Evolutionary conservation across 352 stramenopile genomes (phyloP).

Genomic region (Phytophthora capsici): DNA sequence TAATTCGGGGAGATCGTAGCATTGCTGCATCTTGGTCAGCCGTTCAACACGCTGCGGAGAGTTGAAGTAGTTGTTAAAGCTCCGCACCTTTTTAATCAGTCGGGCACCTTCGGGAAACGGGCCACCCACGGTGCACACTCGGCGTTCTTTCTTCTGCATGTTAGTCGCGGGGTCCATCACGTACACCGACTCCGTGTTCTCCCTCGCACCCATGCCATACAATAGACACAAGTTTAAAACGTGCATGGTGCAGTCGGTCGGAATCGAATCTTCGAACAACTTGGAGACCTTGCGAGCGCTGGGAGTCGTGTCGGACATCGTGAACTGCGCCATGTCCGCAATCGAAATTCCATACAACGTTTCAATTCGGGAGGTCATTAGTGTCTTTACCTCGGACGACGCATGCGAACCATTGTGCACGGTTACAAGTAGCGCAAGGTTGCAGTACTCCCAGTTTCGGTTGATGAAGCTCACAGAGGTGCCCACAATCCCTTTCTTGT

Average conservation of each 20-base stretch:
- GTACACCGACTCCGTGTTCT: neutral
- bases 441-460: neutral
- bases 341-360: neutral
- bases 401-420: neutral
- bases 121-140: neutral
- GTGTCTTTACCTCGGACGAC: neutral
- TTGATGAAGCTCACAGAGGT: too few relatives aligned
- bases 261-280: constrained; percentile 1
- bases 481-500: too few relatives aligned
- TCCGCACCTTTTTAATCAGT: neutral
- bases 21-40: neutral
- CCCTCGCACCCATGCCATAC: neutral
- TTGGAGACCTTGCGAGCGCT: neutral
- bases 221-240: constrained; percentile 8
- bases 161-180: neutral
- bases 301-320: neutral
- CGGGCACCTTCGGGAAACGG: neutral
- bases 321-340: neutral
- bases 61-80: constrained; percentile 12
- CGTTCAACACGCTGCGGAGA: neutral
- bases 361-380: neutral
- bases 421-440: constrained; percentile 6
- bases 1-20: neutral
- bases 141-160: neutral
- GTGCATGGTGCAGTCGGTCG: constrained; percentile 3